Evolutionary conservation across 495 filamentous ascomycete species (phyloP), one percentile per base, ranked within the genome.

Genomic region (Entonaema liquescens): DNA sequence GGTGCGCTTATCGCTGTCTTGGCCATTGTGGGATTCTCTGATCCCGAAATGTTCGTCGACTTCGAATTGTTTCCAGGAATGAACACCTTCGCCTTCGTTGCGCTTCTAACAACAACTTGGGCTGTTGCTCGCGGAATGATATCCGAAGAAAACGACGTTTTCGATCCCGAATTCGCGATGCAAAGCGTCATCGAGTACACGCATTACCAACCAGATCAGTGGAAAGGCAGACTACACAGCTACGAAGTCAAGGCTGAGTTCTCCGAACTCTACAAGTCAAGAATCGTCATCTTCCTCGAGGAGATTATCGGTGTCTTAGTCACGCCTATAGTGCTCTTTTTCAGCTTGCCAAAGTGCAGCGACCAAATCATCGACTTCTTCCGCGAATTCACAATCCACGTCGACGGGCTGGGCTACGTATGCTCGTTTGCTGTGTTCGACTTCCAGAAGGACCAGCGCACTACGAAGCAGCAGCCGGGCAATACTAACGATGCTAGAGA

Each of bases 371-470:
- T 99, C 56, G 95, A 99, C 75, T 99, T 99, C 80, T 98, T 99
- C 81, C 88, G 95, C 15, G 95, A 99, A 76, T 98, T 97, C 74
- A 97, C 95, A 1, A 89, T 99, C 19, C 95, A 98, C 73, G 93
- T 99, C 11, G 96, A 99, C 80, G 95, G 95, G 0, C 85, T 99
- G 62, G 95, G 95, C 36, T 93, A 97, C 75, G 92, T 98, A 19
- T 99, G 95, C 78, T 96, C 93, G 13, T 98, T 97, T 80, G 95
- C 94, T 19, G 93, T 97, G n/a, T 99, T 99, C 71, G 92, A 97
- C 70, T 99, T 98, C 83, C 92, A 97, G 78, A 94, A 91, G 73
- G 92, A 89, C 26, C 82, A 86, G 17, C 89, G 90, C 62, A 88
- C 83, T 58, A 82, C 81, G 25, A 79, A 82, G 26, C 79, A 71